Percentiles rank a stretch among this genome's conserved stretches.
Conservation (phyloP, 495 filamentous ascomycete genomes). For the Aspergillus mulundensis region DNA sequence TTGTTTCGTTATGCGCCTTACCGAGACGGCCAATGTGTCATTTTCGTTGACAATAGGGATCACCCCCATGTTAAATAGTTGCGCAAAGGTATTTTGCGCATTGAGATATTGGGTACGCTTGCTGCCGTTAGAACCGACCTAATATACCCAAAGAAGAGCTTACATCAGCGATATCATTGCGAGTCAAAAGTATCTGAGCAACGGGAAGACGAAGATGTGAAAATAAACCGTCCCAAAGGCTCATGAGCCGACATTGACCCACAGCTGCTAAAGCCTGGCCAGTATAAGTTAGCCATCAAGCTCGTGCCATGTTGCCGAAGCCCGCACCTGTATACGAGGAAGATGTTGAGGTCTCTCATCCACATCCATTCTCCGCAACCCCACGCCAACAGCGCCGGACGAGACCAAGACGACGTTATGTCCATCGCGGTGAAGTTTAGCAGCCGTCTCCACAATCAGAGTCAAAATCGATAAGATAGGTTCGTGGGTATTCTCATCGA, state of each 20-base stretch:
- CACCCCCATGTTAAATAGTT: slow-evolving; percentile 90
- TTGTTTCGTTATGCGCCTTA: slow-evolving; percentile 27
- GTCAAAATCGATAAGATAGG: slow-evolving; percentile 89
- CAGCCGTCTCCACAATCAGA: slow-evolving; percentile 87
- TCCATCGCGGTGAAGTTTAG: slow-evolving; percentile 80
- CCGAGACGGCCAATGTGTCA: slow-evolving; percentile 88
- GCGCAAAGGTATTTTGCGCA: slow-evolving; percentile 87
- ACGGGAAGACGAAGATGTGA: slow-evolving; percentile 82
- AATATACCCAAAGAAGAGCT: slow-evolving; percentile 18
- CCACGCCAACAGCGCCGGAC: slow-evolving; percentile 93
- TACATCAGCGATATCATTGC: slow-evolving; percentile 95
- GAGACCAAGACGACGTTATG: slow-evolving; percentile 94
- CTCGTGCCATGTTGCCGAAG: not conserved
- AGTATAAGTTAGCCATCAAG: slow-evolving; percentile 7
- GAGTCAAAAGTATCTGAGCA: slow-evolving; percentile 90
- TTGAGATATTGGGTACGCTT: slow-evolving; percentile 92
- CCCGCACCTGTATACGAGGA: slow-evolving; percentile 68
- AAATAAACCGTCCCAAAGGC: slow-evolving; percentile 91
- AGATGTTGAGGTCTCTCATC: slow-evolving; percentile 85
- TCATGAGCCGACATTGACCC: slow-evolving; percentile 93
- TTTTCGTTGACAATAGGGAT: slow-evolving; percentile 99
- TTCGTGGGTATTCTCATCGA: slow-evolving; percentile 94
- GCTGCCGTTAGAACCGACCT: slow-evolving; percentile 13
- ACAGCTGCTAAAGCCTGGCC: slow-evolving; percentile 87
- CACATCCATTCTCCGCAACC: slow-evolving; percentile 82